Evolutionary conservation across 768 basidiomycete genomes (phyloP).

Genomic region (Boletus edulis): DNA sequence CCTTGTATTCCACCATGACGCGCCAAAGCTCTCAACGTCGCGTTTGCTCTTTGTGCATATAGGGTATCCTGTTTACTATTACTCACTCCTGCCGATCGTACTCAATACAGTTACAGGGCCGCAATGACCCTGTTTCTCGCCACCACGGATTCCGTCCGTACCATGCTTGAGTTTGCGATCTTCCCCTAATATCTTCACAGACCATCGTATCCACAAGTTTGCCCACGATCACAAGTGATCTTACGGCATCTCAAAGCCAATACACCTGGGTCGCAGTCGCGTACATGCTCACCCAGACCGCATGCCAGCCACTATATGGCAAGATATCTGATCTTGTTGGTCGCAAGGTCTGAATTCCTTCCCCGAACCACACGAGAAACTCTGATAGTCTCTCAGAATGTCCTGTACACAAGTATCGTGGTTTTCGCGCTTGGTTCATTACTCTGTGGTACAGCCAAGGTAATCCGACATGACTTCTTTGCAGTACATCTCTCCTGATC

Average conservation of each 20-base stretch:
- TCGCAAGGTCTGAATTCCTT: slow-evolving; percentile 55
- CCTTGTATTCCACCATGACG: slow-evolving; percentile 19
- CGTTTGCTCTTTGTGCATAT: slow-evolving; percentile 64
- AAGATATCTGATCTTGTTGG: slow-evolving; percentile 77
- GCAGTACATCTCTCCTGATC: slow-evolving; percentile 16
- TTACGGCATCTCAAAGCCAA: slow-evolving; percentile 63
- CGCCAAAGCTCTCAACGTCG: slow-evolving; percentile 44
- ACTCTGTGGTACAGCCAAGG: slow-evolving; percentile 74
- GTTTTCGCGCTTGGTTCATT: slow-evolving; percentile 78
- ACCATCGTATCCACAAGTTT: slow-evolving; percentile 81
- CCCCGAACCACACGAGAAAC: background rate
- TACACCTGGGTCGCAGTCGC: slow-evolving; percentile 87
- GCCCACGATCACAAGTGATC: slow-evolving; percentile 73
- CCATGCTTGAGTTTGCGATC: background rate
- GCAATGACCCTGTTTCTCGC: slow-evolving; percentile 81
- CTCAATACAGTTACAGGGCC: slow-evolving; percentile 45
- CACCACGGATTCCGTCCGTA: slow-evolving; percentile 77
- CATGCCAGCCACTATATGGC: slow-evolving; percentile 81
- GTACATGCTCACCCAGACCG: slow-evolving; percentile 85
- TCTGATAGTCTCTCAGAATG: slow-evolving; percentile 40
- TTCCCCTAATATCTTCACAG: slow-evolving; percentile 25
- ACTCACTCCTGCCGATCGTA: slow-evolving; percentile 2
- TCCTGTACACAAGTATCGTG: slow-evolving; percentile 70
- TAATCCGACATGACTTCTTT: slow-evolving; percentile 29
- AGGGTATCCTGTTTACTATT: slow-evolving; percentile 43